Conservation (phyloP, 1,139 yeast species). For the Lizanozyma gosingica region DNA sequence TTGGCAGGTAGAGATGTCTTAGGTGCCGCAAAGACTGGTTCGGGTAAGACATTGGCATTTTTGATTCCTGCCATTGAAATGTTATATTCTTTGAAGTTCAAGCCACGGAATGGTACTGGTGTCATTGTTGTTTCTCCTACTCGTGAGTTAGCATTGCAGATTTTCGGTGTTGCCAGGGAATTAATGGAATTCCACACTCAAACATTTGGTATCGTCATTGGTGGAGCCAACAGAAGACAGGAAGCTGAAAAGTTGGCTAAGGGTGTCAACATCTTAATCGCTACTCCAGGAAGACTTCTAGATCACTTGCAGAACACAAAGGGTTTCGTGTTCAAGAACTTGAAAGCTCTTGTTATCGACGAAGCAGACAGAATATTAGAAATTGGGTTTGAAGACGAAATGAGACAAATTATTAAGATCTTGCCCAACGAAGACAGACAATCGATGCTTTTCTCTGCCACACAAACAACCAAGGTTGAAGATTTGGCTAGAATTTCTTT, state of each 20-base stretch:
- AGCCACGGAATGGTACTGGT: constrained; percentile 91
- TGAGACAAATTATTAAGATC: constrained; percentile 92
- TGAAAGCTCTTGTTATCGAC: constrained; percentile 89
- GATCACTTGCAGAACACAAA: constrained; percentile 94
- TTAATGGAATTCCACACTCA: constrained; percentile 87
- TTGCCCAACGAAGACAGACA: constrained; percentile 93
- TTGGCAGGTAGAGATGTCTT: constrained; percentile 92
- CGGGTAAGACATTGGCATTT: constrained; percentile 95
- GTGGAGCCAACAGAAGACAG: constrained; percentile 96
- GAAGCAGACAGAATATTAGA: constrained; percentile 97
- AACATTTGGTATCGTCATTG: constrained; percentile 93
- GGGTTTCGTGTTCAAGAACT: constrained; percentile 89
- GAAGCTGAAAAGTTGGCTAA: constrained; percentile 90
- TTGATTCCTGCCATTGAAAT: constrained; percentile 91
- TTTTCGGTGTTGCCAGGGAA: constrained; percentile 94
- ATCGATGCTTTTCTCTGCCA: constrained; percentile 94
- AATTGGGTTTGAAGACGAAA: constrained; percentile 97
- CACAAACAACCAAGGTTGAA: constrained; percentile 97
- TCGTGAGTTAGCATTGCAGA: constrained; percentile 89
- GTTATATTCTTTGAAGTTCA: constrained; percentile 78
- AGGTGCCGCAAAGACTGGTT: constrained; percentile 98
- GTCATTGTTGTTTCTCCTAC: constrained; percentile 83
- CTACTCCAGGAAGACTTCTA: constrained; percentile 94
- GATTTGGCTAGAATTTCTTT: constrained; percentile 95
- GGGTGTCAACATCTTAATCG: constrained; percentile 89